These are phyloP conservation scores for Herpetomonas tarakana DNA, from an alignment of 208 protist genomes.

Conservation along the genomic window DNA sequence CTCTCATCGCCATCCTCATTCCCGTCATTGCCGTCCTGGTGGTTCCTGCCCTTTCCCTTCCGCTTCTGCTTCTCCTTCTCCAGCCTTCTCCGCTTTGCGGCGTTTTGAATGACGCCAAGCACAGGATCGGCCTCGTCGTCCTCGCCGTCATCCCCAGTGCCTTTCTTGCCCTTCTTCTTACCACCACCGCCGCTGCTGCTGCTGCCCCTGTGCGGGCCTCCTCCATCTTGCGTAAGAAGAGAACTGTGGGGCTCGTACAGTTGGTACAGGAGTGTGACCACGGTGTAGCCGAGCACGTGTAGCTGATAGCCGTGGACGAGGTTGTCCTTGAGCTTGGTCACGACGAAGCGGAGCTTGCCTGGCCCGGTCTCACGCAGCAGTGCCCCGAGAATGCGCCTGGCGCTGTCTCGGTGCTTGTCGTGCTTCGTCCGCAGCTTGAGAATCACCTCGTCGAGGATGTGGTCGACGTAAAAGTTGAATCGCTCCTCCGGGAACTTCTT, in stretches of 20 bases:
- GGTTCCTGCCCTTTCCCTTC: background rate
- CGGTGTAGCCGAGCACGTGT: constrained; percentile 90
- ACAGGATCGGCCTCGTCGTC: constrained; percentile 26
- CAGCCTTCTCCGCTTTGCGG: constrained; percentile 3
- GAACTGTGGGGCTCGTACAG: constrained; percentile 82
- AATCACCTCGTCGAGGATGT: constrained; percentile 77
- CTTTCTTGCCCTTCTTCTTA: constrained; percentile 19
- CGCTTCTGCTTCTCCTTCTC: constrained; percentile 7
- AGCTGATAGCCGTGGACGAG: constrained; percentile 91
- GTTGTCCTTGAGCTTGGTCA: constrained; percentile 84
- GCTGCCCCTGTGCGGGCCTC: background rate
- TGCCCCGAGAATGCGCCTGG: constrained; percentile 70
- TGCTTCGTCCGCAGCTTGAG: constrained; percentile 87
- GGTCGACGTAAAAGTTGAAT: constrained; percentile 72
- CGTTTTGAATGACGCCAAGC: constrained; percentile 4
- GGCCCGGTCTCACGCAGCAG: constrained; percentile 84
- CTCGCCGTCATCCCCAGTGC: constrained; percentile 38
- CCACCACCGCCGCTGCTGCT: background rate
- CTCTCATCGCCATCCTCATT: constrained; percentile 15
- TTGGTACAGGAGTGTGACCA: constrained; percentile 85
- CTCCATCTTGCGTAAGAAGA: constrained; percentile 15
- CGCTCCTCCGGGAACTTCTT: constrained; percentile 73
- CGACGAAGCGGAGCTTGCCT: constrained; percentile 73
- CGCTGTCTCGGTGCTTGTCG: constrained; percentile 84
- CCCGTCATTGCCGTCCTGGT: background rate